Evolutionary conservation across 164 flowering plant genomes (phyloP).

Genomic region (Platanus orientalis): DNA sequence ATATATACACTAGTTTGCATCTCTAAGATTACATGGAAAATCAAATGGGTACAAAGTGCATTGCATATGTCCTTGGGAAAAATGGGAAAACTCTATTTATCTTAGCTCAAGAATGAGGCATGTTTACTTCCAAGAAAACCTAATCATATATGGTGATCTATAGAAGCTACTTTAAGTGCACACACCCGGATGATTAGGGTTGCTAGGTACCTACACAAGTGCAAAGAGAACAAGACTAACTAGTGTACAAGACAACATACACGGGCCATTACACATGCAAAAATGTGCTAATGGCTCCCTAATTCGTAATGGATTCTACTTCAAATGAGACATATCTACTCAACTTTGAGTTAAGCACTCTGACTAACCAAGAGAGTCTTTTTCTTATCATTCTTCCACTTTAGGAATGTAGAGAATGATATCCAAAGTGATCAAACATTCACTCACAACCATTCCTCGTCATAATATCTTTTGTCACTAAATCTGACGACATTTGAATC

Average conservation of each 20-base stretch:
- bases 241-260: slow-evolving; percentile 40
- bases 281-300: slow-evolving; percentile 19
- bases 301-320: slow-evolving; percentile 15
- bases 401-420: neutral
- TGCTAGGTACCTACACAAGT: slow-evolving; percentile 38
- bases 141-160: neutral
- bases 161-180: slow-evolving; percentile 52
- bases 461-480: slow-evolving; percentile 6
- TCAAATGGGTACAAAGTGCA: no score
- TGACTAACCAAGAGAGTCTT: neutral
- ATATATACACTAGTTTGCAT: no score
- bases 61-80: no score
- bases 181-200: slow-evolving; percentile 38
- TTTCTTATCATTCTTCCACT: neutral
- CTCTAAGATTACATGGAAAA: no score
- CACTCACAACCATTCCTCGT: neutral
- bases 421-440: neutral
- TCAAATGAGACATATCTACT: slow-evolving; percentile 9
- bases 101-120: no score
- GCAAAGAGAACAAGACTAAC: slow-evolving; percentile 27
- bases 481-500: slow-evolving; percentile 16
- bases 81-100: no score
- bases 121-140: no score
- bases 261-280: slow-evolving; percentile 57
- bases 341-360: slow-evolving; percentile 12